phyloP scores from a whole-genome alignment of 345 rosid genomes.

The Murraya paniculata region DNA sequence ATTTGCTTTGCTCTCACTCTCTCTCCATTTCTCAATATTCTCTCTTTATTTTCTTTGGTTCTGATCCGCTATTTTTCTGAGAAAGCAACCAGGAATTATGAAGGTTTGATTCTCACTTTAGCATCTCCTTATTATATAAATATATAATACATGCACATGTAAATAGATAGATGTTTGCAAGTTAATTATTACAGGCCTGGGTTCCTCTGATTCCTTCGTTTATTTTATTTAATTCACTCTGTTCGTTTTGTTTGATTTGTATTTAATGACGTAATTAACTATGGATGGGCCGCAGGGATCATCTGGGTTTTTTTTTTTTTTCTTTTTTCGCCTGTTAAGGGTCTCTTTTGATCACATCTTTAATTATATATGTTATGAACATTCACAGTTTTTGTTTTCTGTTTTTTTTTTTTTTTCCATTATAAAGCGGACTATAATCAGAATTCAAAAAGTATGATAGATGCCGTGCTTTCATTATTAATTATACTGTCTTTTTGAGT shows the following conservation, averaged over 20 bases:
- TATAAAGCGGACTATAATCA: background rate
- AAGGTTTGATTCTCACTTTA: conserved; percentile 47
- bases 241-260: background rate
- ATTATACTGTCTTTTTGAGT: background rate
- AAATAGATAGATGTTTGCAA: background rate
- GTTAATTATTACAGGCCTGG: too few relatives aligned
- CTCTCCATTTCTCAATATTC: conserved; percentile 3
- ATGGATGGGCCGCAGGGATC: background rate
- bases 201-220: background rate
- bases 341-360: too few relatives aligned
- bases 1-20: conserved; percentile 5
- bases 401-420: too few relatives aligned
- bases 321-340: background rate
- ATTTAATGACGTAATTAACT: too few relatives aligned
- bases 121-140: conserved; percentile 10
- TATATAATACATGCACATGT: background rate
- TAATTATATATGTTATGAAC: too few relatives aligned
- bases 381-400: too few relatives aligned
- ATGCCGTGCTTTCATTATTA: background rate
- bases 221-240: background rate
- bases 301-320: conserved; percentile 8
- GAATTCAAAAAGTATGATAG: background rate
- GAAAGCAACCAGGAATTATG: conserved; percentile 34
- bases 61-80: conserved; percentile 24
- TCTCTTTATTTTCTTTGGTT: conserved; percentile 17